Evolutionary conservation across 495 filamentous ascomycete genomes (phyloP).

Genomic region (Annulohypoxylon maeteangense): DNA sequence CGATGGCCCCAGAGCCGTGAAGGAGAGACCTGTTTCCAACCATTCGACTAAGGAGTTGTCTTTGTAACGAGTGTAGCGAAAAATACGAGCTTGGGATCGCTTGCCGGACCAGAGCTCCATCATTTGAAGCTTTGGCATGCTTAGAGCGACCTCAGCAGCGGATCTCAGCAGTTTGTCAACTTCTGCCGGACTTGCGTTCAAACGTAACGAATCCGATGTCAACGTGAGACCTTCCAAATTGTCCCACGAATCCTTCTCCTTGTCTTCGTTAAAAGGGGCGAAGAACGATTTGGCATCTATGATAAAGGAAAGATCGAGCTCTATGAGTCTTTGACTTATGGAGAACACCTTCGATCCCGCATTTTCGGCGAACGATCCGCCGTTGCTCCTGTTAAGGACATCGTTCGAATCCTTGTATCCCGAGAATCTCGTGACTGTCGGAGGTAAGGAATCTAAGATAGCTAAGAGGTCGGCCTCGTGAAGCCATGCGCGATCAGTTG

Average conservation of each 20-base stretch:
- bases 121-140: conserved; percentile 13
- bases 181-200: not conserved
- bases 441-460: not conserved
- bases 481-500: not conserved
- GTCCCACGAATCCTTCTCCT: not conserved
- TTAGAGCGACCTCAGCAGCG: not conserved
- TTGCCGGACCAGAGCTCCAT: conserved; percentile 14
- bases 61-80: not conserved
- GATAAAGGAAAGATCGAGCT: conserved; percentile 14
- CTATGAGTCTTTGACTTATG: not conserved
- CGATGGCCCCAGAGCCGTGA: not conserved
- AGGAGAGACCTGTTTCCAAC: not conserved
- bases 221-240: conserved; percentile 4
- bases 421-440: conserved; percentile 1
- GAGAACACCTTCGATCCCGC: not conserved
- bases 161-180: not conserved
- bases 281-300: conserved; percentile 10
- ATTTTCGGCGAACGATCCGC: too few species aligned
- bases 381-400: not conserved
- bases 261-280: not conserved
- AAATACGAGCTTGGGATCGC: not conserved
- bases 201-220: not conserved
- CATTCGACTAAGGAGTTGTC: not conserved
- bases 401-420: not conserved
- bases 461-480: not conserved